Percentiles rank a stretch among this genome's conserved stretches.
Evolutionary conservation across 2,329 filamentous ascomycete species (phyloP).

Genomic region (Penicillium corylophilum): DNA sequence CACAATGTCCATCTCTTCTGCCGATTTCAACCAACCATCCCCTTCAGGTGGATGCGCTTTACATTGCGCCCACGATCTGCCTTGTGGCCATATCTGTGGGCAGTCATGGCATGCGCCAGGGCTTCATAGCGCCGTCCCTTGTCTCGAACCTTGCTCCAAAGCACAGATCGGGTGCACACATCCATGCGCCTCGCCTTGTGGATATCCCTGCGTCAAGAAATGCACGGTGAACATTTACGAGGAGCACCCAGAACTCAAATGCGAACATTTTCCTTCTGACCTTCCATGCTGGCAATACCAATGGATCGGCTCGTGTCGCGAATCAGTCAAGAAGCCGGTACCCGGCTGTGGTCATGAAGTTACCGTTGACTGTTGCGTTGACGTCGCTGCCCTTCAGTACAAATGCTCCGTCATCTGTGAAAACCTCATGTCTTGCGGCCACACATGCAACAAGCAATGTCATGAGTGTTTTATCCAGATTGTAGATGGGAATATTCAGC

Average conservation of each 20-base stretch:
- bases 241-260: constrained; percentile 24
- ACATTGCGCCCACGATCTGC: constrained; percentile 48
- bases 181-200: constrained; percentile 42
- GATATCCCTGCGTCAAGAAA: constrained; percentile 38
- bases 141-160: constrained; percentile 42
- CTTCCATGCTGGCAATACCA: constrained; percentile 45
- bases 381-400: constrained; percentile 47
- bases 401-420: constrained; percentile 53
- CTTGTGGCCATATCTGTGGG: constrained; percentile 48
- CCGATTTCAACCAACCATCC: constrained; percentile 57
- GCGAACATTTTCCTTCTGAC: constrained; percentile 30
- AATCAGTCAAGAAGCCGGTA: constrained; percentile 49
- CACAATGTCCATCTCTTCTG: constrained; percentile 48
- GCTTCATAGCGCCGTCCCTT: constrained; percentile 44
- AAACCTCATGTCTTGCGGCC: constrained; percentile 55
- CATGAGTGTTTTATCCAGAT: constrained; percentile 46
- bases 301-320: constrained; percentile 49
- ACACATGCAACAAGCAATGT: constrained; percentile 55
- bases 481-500: constrained; percentile 12
- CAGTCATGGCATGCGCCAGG: constrained; percentile 47
- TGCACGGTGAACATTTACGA: constrained; percentile 35
- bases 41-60: constrained; percentile 57
- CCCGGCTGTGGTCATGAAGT: constrained; percentile 58
- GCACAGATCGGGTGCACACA: constrained; percentile 42
- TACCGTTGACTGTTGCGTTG: constrained; percentile 49